phyloP scores from a whole-genome alignment of 805 yeast genomes.

The Zygosaccharomyces kombuchaensis region DNA sequence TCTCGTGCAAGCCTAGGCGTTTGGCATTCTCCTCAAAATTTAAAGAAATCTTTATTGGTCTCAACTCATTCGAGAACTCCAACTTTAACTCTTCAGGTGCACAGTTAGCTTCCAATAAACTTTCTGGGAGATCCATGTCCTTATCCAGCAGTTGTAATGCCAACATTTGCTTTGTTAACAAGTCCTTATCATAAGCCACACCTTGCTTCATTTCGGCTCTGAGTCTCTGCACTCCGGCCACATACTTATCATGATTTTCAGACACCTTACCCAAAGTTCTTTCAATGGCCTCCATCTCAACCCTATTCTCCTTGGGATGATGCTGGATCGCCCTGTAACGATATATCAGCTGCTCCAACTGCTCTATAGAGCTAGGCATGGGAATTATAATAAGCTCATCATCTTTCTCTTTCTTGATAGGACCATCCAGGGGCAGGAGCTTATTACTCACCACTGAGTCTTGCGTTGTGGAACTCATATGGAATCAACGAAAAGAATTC shows the following conservation, averaged over 20 bases:
- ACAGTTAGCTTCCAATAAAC: constrained; percentile 29
- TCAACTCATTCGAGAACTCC: constrained; percentile 2
- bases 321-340: constrained; percentile 32
- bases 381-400: constrained; percentile 20
- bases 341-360: constrained; percentile 31
- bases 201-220: constrained; percentile 25
- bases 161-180: constrained; percentile 54
- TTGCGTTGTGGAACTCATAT: constrained; percentile 5
- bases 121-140: constrained; percentile 60
- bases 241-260: constrained; percentile 38
- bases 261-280: constrained; percentile 40
- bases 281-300: constrained; percentile 45
- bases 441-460: constrained; percentile 2
- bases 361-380: constrained; percentile 24
- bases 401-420: neutral
- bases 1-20: constrained; percentile 30
- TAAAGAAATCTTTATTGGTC: constrained; percentile 26
- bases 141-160: constrained; percentile 61
- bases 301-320: constrained; percentile 22
- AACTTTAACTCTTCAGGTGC: neutral
- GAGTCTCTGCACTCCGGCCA: constrained; percentile 28
- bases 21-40: constrained; percentile 33
- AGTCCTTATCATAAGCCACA: constrained; percentile 40
- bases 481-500: neutral
- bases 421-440: constrained; percentile 2